phyloP scores from a whole-genome alignment of 2,329 filamentous ascomycete genomes.

The Chrysosporium queenslandicum region DNA sequence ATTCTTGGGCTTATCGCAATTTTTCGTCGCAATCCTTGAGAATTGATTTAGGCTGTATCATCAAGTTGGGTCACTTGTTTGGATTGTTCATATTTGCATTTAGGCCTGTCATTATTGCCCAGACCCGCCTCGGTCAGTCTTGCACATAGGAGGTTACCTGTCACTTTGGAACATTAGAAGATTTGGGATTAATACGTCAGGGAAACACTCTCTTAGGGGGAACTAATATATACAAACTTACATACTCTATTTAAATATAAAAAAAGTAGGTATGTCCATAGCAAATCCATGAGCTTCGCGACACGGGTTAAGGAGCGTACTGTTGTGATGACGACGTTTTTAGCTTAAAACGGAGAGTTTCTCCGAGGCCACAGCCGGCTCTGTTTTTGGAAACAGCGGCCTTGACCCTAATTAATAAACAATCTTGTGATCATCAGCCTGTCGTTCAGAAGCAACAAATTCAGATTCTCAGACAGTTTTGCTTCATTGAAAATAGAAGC shows the following conservation, averaged over 20 bases:
- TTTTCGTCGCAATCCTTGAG: no score
- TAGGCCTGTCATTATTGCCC: background rate
- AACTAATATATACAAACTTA: background rate
- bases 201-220: background rate
- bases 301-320: no score
- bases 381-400: slow-evolving; percentile 1
- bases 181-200: background rate
- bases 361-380: background rate
- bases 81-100: background rate
- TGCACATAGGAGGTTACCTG: background rate
- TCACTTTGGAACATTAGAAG: background rate
- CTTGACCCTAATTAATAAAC: slow-evolving; percentile 1
- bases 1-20: no score
- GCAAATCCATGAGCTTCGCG: no score
- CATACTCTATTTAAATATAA: no score
- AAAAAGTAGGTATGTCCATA: no score
- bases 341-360: slow-evolving; percentile 1
- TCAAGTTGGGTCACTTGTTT: background rate
- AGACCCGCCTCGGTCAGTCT: no score
- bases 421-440: background rate
- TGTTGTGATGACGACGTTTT: background rate
- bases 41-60: no score
- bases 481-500: background rate
- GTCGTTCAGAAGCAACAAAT: background rate
- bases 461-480: background rate